Percentiles rank a stretch among this genome's conserved stretches.
phyloP scores from a whole-genome alignment of 805 yeast species.

The Suhomyces emberorum region DNA sequence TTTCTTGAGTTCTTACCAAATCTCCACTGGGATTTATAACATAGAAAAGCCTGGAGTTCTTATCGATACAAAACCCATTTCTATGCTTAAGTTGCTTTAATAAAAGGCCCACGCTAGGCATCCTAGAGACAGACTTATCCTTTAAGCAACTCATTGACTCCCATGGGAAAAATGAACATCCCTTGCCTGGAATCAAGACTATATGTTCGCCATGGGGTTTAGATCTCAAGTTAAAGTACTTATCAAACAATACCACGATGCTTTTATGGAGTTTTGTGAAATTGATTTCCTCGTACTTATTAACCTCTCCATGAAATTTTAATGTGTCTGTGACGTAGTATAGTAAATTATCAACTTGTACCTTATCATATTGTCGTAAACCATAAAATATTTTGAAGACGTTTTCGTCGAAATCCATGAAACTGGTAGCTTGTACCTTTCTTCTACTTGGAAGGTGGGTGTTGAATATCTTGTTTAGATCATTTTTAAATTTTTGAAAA shows the following conservation, averaged over 20 bases:
- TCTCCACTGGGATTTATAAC: constrained; percentile 84
- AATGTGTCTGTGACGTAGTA: constrained; percentile 60
- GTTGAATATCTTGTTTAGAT: constrained; percentile 15
- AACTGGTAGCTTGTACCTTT: neutral
- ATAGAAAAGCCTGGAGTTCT: constrained; percentile 35
- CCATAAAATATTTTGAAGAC: constrained; percentile 19
- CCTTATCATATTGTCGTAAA: constrained; percentile 13
- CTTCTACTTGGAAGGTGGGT: constrained; percentile 12
- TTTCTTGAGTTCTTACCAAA: constrained; percentile 59
- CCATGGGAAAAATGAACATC: constrained; percentile 82
- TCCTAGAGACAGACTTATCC: constrained; percentile 59
- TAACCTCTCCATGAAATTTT: constrained; percentile 59
- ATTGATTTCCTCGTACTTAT: constrained; percentile 65
- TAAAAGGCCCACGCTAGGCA: constrained; percentile 60
- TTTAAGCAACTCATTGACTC: constrained; percentile 66
- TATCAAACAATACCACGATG: constrained; percentile 44
- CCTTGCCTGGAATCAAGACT: constrained; percentile 65
- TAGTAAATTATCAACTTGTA: constrained; percentile 58
- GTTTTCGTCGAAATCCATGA: constrained; percentile 16
- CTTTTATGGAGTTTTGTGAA: constrained; percentile 52
- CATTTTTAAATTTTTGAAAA: constrained; percentile 17
- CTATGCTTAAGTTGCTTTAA: constrained; percentile 28
- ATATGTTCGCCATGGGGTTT: constrained; percentile 44
- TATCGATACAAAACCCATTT: constrained; percentile 1
- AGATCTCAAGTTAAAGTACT: constrained; percentile 12